Evolutionary conservation across 192 early-diverging fungal genomes (phyloP).

Genomic region (Dissophora ornata): DNA sequence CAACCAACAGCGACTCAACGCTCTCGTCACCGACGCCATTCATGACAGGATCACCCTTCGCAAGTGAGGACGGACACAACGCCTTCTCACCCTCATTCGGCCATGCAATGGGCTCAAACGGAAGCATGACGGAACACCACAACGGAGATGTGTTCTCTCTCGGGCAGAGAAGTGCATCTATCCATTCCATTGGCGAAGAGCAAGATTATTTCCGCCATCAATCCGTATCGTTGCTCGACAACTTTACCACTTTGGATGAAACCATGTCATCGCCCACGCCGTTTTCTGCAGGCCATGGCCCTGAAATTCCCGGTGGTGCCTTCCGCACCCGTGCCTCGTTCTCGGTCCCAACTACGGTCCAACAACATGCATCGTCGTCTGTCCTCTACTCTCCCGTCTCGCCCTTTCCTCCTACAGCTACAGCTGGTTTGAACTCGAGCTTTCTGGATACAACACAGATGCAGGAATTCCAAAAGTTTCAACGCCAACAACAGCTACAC

Average conservation of each 20-base stretch:
- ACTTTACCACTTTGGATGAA: constrained; percentile 38
- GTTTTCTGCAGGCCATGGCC: background rate
- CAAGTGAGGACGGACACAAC: constrained; percentile 29
- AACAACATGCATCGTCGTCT: background rate
- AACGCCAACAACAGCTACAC: constrained; percentile 8
- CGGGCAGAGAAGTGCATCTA: background rate
- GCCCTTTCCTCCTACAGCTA: constrained; percentile 1
- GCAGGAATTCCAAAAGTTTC: constrained; percentile 30
- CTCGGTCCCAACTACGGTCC: constrained; percentile 11
- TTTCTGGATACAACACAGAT: constrained; percentile 29
- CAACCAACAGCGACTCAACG: constrained; percentile 1
- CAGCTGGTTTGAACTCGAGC: constrained; percentile 1
- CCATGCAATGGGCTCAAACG: constrained; percentile 7
- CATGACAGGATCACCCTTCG: constrained; percentile 50
- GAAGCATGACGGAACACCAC: background rate
- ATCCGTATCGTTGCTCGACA: constrained; percentile 25
- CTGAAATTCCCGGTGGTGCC: too few species aligned
- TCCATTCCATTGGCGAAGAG: constrained; percentile 8
- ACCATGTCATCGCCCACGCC: constrained; percentile 14
- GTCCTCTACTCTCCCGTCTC: constrained; percentile 1
- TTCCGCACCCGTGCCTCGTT: constrained; percentile 20
- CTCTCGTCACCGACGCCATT: constrained; percentile 30
- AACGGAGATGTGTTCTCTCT: background rate
- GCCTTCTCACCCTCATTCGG: constrained; percentile 25
- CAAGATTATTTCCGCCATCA: constrained; percentile 17